Evolutionary conservation across 768 basidiomycete genomes (phyloP).

Genomic region (Naematelia encephala): DNA sequence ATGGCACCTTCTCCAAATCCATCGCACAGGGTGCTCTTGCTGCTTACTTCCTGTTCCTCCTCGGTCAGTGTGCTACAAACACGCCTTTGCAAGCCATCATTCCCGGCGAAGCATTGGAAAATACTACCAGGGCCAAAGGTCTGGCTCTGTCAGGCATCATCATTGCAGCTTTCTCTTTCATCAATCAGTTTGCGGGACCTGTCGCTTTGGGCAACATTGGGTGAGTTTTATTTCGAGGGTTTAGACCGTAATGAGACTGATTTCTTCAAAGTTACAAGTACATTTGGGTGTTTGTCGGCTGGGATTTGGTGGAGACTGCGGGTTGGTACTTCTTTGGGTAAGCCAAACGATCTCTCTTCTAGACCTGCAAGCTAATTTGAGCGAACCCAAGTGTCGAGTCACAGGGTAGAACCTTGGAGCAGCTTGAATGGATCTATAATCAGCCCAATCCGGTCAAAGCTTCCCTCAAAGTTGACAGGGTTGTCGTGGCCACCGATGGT

Average conservation of each 20-base stretch:
- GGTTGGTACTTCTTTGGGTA: too few relatives aligned
- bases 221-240: too few relatives aligned
- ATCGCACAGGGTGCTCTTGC: constrained; percentile 50
- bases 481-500: neutral
- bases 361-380: too few relatives aligned
- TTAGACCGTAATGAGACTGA: too few relatives aligned
- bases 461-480: neutral
- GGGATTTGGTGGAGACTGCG: too few relatives aligned
- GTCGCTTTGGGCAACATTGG: constrained; percentile 54
- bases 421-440: constrained; percentile 47
- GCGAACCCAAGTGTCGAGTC: constrained; percentile 37
- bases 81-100: constrained; percentile 61
- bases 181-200: constrained; percentile 58
- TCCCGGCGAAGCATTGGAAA: constrained; percentile 59
- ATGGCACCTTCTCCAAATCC: constrained; percentile 21
- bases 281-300: too few relatives aligned
- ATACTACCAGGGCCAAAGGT: constrained; percentile 62
- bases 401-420: constrained; percentile 45
- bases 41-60: constrained; percentile 57
- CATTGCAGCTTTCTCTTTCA: constrained; percentile 43
- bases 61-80: constrained; percentile 59
- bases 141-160: constrained; percentile 57
- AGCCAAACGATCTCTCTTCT: too few relatives aligned
- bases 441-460: constrained; percentile 33
- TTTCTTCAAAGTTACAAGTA: too few relatives aligned